A percentile compares a stretch with the other conserved stretches of the same genome.
phyloP scores from a whole-genome alignment of 2,329 filamentous ascomycete genomes.

The Cladosporium velox region DNA sequence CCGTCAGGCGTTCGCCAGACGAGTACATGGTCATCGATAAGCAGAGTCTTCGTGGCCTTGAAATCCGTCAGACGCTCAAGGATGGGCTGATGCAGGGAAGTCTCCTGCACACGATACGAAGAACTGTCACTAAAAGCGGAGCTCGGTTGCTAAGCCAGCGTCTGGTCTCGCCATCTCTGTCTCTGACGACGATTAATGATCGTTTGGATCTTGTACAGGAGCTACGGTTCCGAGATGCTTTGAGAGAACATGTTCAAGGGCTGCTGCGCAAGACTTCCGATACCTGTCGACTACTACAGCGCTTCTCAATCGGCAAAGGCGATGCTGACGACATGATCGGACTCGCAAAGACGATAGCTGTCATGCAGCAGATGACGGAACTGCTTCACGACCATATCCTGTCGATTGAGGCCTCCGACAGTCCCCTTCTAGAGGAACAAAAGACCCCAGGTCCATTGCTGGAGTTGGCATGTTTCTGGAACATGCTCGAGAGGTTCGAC shows the following conservation, averaged over 20 bases:
- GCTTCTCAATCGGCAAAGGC: slow-evolving; percentile 89
- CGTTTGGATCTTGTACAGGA: slow-evolving; percentile 79
- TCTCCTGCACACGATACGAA: slow-evolving; percentile 82
- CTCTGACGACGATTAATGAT: slow-evolving; percentile 71
- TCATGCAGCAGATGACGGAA: slow-evolving; percentile 66
- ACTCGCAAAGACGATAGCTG: slow-evolving; percentile 76
- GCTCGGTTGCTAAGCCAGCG: slow-evolving; percentile 80
- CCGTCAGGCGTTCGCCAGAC: slow-evolving; percentile 70
- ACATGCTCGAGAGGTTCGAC: slow-evolving; percentile 57
- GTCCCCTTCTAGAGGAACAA: slow-evolving; percentile 23
- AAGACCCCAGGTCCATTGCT: slow-evolving; percentile 31
- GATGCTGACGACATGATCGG: slow-evolving; percentile 87
- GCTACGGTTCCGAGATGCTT: slow-evolving; percentile 65
- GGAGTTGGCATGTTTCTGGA: slow-evolving; percentile 35
- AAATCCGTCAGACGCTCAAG: slow-evolving; percentile 82
- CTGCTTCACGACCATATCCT: slow-evolving; percentile 42
- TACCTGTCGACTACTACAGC: slow-evolving; percentile 86
- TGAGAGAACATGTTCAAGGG: slow-evolving; percentile 69
- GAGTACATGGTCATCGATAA: slow-evolving; percentile 90
- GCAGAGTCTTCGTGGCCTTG: slow-evolving; percentile 84
- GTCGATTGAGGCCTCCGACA: slow-evolving; percentile 7
- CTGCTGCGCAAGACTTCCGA: slow-evolving; percentile 78
- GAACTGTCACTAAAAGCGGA: slow-evolving; percentile 89
- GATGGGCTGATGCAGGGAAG: slow-evolving; percentile 81
- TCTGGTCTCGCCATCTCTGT: slow-evolving; percentile 88